Evolutionary conservation across 202 grass and related monocot species (phyloP), one percentile per base, ranked within the genome.

Genomic region (Dendrocalamus latiflorus): DNA sequence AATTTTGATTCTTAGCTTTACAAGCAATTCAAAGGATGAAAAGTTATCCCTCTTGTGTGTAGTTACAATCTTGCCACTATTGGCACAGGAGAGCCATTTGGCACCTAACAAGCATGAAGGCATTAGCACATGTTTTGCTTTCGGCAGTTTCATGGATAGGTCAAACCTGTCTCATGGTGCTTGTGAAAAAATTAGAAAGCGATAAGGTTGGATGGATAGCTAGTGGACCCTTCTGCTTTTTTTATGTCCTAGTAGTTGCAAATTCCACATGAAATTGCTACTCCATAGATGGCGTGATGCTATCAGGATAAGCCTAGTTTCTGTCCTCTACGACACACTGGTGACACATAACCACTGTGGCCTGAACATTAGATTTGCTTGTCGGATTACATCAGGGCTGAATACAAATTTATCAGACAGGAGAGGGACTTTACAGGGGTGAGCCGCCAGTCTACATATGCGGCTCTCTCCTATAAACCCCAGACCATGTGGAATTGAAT

Each of bases 91-190:
- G 42, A 28, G 72, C 77, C 51, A 57, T 84, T 72, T 76, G 80
- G 41, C 41, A 77, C 55, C 74, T 42, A 88, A 60, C 36, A 53
- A 76, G 71, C 65, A 64, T 26, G 24, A 62, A 68, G 42, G 53
- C 81, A 41, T 43, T 36, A 60, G 21, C 64, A 85, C 71, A 91
- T 88, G 22, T 16, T 65, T 81, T 79, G 45, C 45, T 86, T 70
- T 73, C 24, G 56, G 64, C 68, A 33, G 54, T 57, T 79, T 26
- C n/a, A 70, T 81, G 54, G 28, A 44, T 58, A 50, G 64, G 36
- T 81, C 68, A 88, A 79, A 57, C 47, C 50, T 79, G 69, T 69
- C 55, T 76, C 38, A 56, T 75, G 53, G 60, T 62, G 43, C 61
- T 75, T 62, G 36, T 75, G 44, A 57, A 47, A 56, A 56, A 42